phyloP scores from a whole-genome alignment of 1,284 basidiomycete species.

The Pyrrhoderma lamaoense region DNA sequence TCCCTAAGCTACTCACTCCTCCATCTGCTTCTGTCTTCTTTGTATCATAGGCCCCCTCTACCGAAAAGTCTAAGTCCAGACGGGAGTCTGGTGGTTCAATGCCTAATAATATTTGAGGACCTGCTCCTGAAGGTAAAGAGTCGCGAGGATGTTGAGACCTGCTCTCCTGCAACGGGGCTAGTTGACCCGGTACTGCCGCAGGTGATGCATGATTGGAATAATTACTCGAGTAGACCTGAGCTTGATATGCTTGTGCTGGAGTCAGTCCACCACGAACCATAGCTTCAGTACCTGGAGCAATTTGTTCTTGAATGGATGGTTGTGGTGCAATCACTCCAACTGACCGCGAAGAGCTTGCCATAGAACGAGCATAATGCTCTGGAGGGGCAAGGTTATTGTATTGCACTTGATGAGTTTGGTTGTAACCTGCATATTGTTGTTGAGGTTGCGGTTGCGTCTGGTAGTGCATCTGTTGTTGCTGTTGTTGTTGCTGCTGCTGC shows the following conservation, averaged over 20 bases:
- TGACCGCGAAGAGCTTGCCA: slow-evolving; percentile 38
- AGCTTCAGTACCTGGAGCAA: slow-evolving; percentile 42
- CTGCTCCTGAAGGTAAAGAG: neutral
- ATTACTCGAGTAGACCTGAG: slow-evolving; percentile 53
- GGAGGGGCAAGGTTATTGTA: slow-evolving; percentile 29
- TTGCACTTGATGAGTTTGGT: neutral
- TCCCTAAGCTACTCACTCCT: neutral
- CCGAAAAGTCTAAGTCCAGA: slow-evolving; percentile 15
- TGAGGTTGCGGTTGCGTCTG: slow-evolving; percentile 5
- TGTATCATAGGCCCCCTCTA: neutral
- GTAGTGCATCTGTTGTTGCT: slow-evolving; percentile 15
- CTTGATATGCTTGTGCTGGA: slow-evolving; percentile 73
- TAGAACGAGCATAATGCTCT: slow-evolving; percentile 39
- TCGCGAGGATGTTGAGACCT: slow-evolving; percentile 14
- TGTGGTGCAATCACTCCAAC: slow-evolving; percentile 40
- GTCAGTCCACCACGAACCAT: slow-evolving; percentile 50
- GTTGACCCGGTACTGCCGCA: neutral
- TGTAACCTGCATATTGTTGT: slow-evolving; percentile 13
- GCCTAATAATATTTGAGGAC: slow-evolving; percentile 7
- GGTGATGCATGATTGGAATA: slow-evolving; percentile 22
- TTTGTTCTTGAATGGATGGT: slow-evolving; percentile 41
- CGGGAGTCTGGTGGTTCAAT: slow-evolving; percentile 13
- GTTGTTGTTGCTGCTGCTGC: slow-evolving; percentile 13
- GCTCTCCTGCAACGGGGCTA: slow-evolving; percentile 10
- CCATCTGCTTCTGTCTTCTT: slow-evolving; percentile 1